These are phyloP conservation scores for Elongisporangium senticosum DNA, from an alignment of 352 stramenopile genomes.

Conservation along the genomic window DNA sequence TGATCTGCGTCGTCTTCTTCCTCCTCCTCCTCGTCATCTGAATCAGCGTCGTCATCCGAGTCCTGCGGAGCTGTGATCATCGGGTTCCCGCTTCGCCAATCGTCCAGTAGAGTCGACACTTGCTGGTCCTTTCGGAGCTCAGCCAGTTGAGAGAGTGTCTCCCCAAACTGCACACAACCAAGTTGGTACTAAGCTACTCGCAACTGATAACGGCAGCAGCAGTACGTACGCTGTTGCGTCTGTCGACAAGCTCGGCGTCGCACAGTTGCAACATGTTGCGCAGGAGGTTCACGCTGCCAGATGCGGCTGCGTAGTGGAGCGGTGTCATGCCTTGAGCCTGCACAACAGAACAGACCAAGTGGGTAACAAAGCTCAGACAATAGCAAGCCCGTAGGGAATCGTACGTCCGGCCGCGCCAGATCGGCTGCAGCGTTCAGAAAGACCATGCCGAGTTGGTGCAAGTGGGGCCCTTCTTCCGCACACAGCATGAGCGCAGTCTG, in stretches of 20 bases:
- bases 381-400: neutral
- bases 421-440: slow-evolving; percentile 63
- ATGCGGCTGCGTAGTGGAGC: slow-evolving; percentile 57
- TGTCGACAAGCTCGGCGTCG: slow-evolving; percentile 44
- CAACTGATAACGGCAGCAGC: neutral
- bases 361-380: slow-evolving; percentile 1
- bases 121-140: slow-evolving; percentile 28
- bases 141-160: slow-evolving; percentile 47
- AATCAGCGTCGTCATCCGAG: slow-evolving; percentile 9
- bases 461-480: slow-evolving; percentile 42
- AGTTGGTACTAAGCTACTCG: neutral
- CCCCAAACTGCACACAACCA: slow-evolving; percentile 31
- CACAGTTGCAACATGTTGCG: slow-evolving; percentile 62
- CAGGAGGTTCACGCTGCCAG: slow-evolving; percentile 52
- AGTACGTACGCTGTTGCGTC: slow-evolving; percentile 42
- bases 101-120: slow-evolving; percentile 30
- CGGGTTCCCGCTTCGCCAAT: slow-evolving; percentile 33
- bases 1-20: slow-evolving; percentile 17
- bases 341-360: neutral
- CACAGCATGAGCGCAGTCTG: slow-evolving; percentile 73
- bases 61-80: slow-evolving; percentile 17
- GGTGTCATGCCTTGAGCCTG: slow-evolving; percentile 69
- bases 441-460: slow-evolving; percentile 70
- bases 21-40: slow-evolving; percentile 6
- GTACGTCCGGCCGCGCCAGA: slow-evolving; percentile 58